A percentile compares a stretch with the other conserved stretches of the same genome.
Evolutionary conservation across 2,329 filamentous ascomycete genomes (phyloP).

Genomic region (Paraconiothyrium brasiliense): DNA sequence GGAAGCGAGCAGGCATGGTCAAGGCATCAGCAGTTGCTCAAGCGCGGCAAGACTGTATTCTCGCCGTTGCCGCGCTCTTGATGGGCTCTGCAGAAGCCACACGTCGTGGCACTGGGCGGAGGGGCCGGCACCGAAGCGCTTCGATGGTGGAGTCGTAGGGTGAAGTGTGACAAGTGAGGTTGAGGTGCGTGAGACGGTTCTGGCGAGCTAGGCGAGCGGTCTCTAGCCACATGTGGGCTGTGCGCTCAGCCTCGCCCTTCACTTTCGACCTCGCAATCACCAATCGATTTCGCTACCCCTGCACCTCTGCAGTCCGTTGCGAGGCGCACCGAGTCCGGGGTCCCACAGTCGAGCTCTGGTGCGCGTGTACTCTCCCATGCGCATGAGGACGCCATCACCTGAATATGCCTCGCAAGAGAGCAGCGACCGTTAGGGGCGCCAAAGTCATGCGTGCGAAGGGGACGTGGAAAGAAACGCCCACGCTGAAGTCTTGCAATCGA

Average conservation of each 20-base stretch:
- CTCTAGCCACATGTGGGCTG: conserved; percentile 29
- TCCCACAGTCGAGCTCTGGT: conserved; percentile 18
- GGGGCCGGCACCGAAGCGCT: conserved; percentile 16
- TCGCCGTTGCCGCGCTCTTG: conserved; percentile 33
- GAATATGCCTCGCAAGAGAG: conserved; percentile 17
- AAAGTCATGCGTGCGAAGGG: background rate
- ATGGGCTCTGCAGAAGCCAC: conserved; percentile 27
- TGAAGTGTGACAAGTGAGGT: conserved; percentile 21
- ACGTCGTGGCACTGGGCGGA: conserved; percentile 15
- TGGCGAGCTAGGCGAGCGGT: conserved; percentile 25
- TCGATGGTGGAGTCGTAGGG: conserved; percentile 25
- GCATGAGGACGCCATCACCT: conserved; percentile 8
- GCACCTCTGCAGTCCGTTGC: conserved; percentile 20
- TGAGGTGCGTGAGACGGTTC: conserved; percentile 23
- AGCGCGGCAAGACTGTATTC: conserved; percentile 37
- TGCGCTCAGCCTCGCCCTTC: conserved; percentile 29
- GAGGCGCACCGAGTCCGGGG: conserved; percentile 40
- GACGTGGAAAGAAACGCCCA: background rate
- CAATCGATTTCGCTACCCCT: conserved; percentile 32
- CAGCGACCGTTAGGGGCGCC: background rate
- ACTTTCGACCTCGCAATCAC: conserved; percentile 37
- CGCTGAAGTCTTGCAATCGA: background rate
- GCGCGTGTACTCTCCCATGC: conserved; percentile 11
- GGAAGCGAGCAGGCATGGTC: conserved; percentile 31
- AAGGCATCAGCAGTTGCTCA: conserved; percentile 37